A percentile compares a stretch with the other conserved stretches of the same genome.
These are phyloP conservation scores for Stagonosporopsis vannaccii DNA, from an alignment of 2,329 filamentous ascomycete genomes.

Conservation along the genomic window DNA sequence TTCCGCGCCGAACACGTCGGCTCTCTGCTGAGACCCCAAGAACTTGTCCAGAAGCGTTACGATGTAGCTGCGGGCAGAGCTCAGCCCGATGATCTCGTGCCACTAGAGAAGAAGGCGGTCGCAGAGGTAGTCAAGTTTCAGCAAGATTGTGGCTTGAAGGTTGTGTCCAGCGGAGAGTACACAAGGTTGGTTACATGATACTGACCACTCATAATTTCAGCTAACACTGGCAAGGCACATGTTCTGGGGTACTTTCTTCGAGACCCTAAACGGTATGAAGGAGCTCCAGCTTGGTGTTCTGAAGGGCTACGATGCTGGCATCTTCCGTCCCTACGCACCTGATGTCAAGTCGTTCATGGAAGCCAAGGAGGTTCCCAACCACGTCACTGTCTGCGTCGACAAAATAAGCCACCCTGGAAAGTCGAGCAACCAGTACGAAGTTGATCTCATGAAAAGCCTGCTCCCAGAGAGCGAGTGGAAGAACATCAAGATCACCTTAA, in stretches of 20 bases:
- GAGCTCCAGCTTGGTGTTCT: constrained; percentile 54
- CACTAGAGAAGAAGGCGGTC: constrained; percentile 71
- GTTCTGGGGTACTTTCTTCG: constrained; percentile 66
- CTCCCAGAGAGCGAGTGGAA: constrained; percentile 68
- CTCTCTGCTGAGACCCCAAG: constrained; percentile 70
- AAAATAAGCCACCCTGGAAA: constrained; percentile 65
- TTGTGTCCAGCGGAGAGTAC: constrained; percentile 75
- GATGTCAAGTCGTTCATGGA: constrained; percentile 70
- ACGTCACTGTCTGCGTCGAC: constrained; percentile 63
- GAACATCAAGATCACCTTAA: constrained; percentile 73
- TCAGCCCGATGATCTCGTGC: constrained; percentile 54
- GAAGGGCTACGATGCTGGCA: constrained; percentile 58
- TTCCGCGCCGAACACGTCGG: constrained; percentile 78
- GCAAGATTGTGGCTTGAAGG: constrained; percentile 67
- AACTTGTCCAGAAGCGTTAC: constrained; percentile 66
- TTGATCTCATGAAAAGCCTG: constrained; percentile 65
- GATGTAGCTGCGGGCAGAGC: constrained; percentile 61
- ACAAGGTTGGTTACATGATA: constrained; percentile 34
- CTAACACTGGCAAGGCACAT: constrained; percentile 49
- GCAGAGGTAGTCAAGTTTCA: constrained; percentile 71
- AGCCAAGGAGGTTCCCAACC: constrained; percentile 60
- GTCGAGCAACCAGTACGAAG: constrained; percentile 65
- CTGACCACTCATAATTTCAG: neutral
- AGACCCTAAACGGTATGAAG: constrained; percentile 62
- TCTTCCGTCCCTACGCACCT: constrained; percentile 66